Evolutionary conservation across 2,329 filamentous ascomycete genomes (phyloP).

Genomic region (Talaromyces sp.): DNA sequence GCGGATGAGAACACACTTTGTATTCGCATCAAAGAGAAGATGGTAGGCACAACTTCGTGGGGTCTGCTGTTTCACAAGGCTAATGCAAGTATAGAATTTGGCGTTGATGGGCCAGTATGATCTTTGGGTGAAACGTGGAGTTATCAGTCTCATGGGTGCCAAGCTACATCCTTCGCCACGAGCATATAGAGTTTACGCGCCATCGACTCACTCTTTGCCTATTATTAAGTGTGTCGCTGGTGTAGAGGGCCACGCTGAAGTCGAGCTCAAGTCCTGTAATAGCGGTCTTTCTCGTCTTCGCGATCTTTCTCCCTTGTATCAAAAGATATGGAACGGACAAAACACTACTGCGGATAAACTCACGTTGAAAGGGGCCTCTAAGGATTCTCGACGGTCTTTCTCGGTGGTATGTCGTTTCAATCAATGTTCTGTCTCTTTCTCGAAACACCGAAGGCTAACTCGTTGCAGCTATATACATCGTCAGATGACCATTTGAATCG

Average conservation of each 20-base stretch:
- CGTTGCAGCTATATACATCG: slow-evolving; percentile 43
- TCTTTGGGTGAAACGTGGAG: slow-evolving; percentile 59
- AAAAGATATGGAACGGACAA: slow-evolving; percentile 54
- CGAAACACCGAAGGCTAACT: slow-evolving; percentile 17
- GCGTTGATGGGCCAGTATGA: slow-evolving; percentile 58
- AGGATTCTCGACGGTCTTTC: slow-evolving; percentile 38
- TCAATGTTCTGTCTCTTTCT: neutral
- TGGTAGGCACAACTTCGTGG: slow-evolving; percentile 28
- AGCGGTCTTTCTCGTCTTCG: slow-evolving; percentile 49
- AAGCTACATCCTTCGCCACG: slow-evolving; percentile 52
- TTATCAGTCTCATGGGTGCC: slow-evolving; percentile 62
- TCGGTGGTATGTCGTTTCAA: slow-evolving; percentile 39
- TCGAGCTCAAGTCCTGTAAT: slow-evolving; percentile 53
- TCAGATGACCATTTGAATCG: slow-evolving; percentile 46
- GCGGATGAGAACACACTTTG: slow-evolving; percentile 41
- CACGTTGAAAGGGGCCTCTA: slow-evolving; percentile 30
- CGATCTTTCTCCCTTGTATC: slow-evolving; percentile 55
- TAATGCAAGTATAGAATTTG: slow-evolving; percentile 40
- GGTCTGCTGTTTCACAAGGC: slow-evolving; percentile 4
- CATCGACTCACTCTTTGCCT: slow-evolving; percentile 60
- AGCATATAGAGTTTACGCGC: slow-evolving; percentile 55
- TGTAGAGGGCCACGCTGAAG: slow-evolving; percentile 47
- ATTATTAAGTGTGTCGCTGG: slow-evolving; percentile 52
- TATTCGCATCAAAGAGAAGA: slow-evolving; percentile 44
- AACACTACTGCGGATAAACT: slow-evolving; percentile 37